These are phyloP conservation scores for Penicillium fuscoglaucum DNA, from an alignment of 2,329 filamentous ascomycete species.

Conservation along the genomic window DNA sequence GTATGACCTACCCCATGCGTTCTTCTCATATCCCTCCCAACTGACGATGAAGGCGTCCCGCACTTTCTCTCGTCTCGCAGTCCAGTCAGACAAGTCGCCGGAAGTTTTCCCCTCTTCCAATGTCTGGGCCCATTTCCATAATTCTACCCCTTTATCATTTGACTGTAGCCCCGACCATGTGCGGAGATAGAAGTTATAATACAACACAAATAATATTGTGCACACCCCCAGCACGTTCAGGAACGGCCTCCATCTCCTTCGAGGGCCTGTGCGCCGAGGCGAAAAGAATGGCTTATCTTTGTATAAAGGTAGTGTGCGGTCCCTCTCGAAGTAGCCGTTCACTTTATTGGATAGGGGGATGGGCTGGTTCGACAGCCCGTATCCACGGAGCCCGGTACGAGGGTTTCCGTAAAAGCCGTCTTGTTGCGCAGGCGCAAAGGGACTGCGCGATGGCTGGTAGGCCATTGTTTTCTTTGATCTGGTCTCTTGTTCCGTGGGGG, in stretches of 20 bases:
- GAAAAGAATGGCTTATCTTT: conserved; percentile 90
- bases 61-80: conserved; percentile 73
- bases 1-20: conserved; percentile 79
- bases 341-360: conserved; percentile 62
- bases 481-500: conserved; percentile 1
- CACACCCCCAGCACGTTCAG: conserved; percentile 57
- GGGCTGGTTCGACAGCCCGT: conserved; percentile 36
- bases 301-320: conserved; percentile 82
- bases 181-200: conserved; percentile 46
- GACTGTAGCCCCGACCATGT: conserved; percentile 24
- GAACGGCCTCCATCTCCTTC: conserved; percentile 66
- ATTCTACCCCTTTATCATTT: conserved; percentile 40
- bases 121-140: conserved; percentile 60
- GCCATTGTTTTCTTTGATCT: conserved; percentile 34
- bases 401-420: conserved; percentile 30
- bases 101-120: conserved; percentile 47
- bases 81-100: conserved; percentile 65
- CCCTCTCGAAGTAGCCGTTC: conserved; percentile 62
- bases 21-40: conserved; percentile 88
- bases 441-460: conserved; percentile 59
- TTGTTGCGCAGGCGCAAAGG: conserved; percentile 11
- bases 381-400: conserved; percentile 42
- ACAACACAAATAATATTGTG: conserved; percentile 63
- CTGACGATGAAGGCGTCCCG: conserved; percentile 87
- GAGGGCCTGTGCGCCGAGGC: conserved; percentile 56